Evolutionary conservation across 2,329 filamentous ascomycete genomes (phyloP).

Genomic region (Botrytis galanthina): DNA sequence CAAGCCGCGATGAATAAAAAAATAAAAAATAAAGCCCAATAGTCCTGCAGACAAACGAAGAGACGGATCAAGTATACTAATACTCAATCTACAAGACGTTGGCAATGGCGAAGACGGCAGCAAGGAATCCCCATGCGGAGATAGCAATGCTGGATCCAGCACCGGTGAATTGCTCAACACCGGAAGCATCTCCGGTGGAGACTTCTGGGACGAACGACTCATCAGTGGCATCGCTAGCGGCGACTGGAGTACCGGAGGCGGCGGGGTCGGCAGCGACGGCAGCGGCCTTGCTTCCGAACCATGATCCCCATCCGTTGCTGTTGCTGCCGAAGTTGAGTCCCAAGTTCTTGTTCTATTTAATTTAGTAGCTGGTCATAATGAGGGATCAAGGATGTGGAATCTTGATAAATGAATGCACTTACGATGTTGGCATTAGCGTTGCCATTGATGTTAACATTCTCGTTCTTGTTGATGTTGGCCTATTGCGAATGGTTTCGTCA

Average conservation of each 20-base stretch:
- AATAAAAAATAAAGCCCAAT: not conserved
- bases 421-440: slow-evolving; percentile 3
- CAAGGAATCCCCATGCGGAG: slow-evolving; percentile 15
- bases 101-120: slow-evolving; percentile 9
- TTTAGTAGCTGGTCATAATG: not conserved
- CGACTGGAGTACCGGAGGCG: not conserved
- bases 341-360: slow-evolving; percentile 10
- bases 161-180: slow-evolving; percentile 8
- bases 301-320: slow-evolving; percentile 7
- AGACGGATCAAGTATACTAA: not conserved
- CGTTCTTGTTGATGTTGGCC: slow-evolving; percentile 11
- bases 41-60: not conserved
- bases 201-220: not conserved
- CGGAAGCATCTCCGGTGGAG: slow-evolving; percentile 1
- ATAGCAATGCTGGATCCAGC: slow-evolving; percentile 1
- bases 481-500: not conserved
- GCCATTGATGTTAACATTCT: not conserved
- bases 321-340: not conserved
- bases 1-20: not conserved
- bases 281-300: slow-evolving; percentile 16
- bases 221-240: not conserved
- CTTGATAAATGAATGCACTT: not conserved
- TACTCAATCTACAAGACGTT: slow-evolving; percentile 10
- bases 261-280: not conserved
- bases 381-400: not conserved